Percentiles rank a stretch among this genome's conserved stretches.
Evolutionary conservation across 1,284 basidiomycete species (phyloP).

Genomic region (Ganoderma multipileum): DNA sequence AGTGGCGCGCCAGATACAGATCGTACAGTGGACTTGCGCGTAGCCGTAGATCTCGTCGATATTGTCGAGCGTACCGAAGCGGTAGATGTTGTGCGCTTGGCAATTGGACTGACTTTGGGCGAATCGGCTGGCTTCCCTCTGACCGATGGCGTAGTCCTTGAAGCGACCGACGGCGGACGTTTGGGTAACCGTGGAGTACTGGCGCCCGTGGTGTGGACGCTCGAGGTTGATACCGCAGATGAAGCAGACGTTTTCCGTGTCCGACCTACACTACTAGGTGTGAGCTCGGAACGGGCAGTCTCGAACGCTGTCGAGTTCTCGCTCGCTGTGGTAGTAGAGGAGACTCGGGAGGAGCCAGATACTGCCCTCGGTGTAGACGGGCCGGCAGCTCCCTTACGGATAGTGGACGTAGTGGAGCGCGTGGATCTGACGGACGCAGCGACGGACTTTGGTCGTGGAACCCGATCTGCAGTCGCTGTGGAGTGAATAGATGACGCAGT

Average conservation of each 20-base stretch:
- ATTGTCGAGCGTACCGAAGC: slow-evolving; percentile 42
- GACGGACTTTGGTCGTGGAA: slow-evolving; percentile 42
- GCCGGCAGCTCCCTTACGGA: slow-evolving; percentile 41
- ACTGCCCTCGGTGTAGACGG: slow-evolving; percentile 37
- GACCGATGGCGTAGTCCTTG: slow-evolving; percentile 36
- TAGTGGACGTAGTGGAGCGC: slow-evolving; percentile 49
- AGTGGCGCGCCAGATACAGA: slow-evolving; percentile 21
- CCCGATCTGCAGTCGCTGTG: slow-evolving; percentile 18
- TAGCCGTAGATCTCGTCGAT: slow-evolving; percentile 42
- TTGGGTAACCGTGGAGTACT: slow-evolving; percentile 35
- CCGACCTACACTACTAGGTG: slow-evolving; percentile 44
- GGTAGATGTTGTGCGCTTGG: slow-evolving; percentile 38
- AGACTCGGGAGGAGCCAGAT: slow-evolving; percentile 46
- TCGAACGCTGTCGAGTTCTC: slow-evolving; percentile 62
- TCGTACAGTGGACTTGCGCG: slow-evolving; percentile 33
- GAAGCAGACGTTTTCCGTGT: slow-evolving; percentile 50
- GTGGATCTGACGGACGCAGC: slow-evolving; percentile 44
- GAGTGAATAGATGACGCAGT: slow-evolving; percentile 29
- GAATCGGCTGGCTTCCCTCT: slow-evolving; percentile 33
- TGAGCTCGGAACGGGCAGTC: slow-evolving; percentile 56
- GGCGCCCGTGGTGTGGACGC: slow-evolving; percentile 43
- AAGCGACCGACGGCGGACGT: slow-evolving; percentile 34
- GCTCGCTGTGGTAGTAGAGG: slow-evolving; percentile 51
- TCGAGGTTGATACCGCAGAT: slow-evolving; percentile 48
- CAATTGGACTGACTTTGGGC: slow-evolving; percentile 31